Base-by-base conservation (phyloP, 257 asterid genomes). In the Asclepias syriaca region DNA sequence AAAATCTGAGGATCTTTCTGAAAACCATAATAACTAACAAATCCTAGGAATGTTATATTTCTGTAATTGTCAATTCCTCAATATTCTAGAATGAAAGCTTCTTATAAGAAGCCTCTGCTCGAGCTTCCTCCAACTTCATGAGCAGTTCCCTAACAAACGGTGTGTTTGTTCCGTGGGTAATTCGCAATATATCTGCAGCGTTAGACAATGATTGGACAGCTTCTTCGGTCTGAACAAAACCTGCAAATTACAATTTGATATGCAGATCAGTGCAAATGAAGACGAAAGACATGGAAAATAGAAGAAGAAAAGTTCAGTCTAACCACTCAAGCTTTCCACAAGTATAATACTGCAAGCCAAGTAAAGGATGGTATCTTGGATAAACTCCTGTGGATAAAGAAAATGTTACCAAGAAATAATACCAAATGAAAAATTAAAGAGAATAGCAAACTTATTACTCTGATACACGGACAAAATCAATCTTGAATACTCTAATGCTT, bases 321-420 rank as follows among this genome's bases (percentile, higher is more conserved):
- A 73, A 95, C 99, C 99, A 95, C 87, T 95, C 98, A 22, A 95
- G 92, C 81, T 90, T 95, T 65, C 99, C 99, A 55, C 96, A 87
- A 58, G 82, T 88, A 77, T 90, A 87, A 72, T 87, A 82, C 59
- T 95, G 98, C 84, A 92, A 88, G 64, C 99, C 99, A 37, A 88
- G 85, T 86, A 92, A 81, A 34, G 99, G 98, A 81, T 92, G 93
- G 70, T 71, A 80, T 22, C 82, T 81, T 76, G 90, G 96, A 79
- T 95, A 95, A 0, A 84, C 88, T 78, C 94, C 99, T 92, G 87
- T 54, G 50, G 40, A 57, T 53, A 77, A 79, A 14, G 50, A 57
- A 66, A 48, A 24, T 32, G 56, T 29, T 54, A 75, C 45, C 8
- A 48, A 15, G 60, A 49, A 39, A 39, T 37, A 12, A 10, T 9